phyloP scores from a whole-genome alignment of 164 flowering plant species.

The Aristolochia californica region DNA sequence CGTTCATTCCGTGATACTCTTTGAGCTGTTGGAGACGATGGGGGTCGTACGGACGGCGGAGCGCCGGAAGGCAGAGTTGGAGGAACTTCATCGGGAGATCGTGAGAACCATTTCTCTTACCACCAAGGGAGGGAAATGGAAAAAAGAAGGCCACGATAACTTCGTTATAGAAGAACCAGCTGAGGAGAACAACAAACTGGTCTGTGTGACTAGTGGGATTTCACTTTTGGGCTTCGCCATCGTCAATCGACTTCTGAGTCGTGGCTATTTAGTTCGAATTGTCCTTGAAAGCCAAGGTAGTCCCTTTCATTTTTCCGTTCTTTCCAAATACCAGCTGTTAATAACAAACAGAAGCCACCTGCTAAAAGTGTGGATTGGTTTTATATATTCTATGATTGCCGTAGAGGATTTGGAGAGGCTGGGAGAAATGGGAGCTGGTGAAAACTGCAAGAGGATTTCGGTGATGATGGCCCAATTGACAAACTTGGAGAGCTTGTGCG shows the following conservation, averaged over 20 bases:
- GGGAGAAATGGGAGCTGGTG: conserved; percentile 39
- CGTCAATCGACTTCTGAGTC: conserved; percentile 37
- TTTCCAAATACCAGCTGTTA: neutral
- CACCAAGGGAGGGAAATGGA: conserved; percentile 2
- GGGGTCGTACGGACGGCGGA: conserved; percentile 32
- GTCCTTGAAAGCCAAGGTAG: conserved; percentile 55
- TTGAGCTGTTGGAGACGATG: conserved; percentile 31
- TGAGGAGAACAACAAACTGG: conserved; percentile 25
- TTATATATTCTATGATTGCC: neutral
- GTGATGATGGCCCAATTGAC: conserved; percentile 36
- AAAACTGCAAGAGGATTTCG: conserved; percentile 7
- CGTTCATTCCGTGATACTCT: too few relatives aligned
- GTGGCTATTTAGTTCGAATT: conserved; percentile 61
- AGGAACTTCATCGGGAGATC: conserved; percentile 32
- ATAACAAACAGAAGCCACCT: neutral
- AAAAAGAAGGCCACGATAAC: conserved; percentile 3
- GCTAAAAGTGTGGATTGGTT: neutral
- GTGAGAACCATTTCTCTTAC: conserved; percentile 4
- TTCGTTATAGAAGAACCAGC: neutral
- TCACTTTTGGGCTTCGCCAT: conserved; percentile 65
- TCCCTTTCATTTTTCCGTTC: neutral
- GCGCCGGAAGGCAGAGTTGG: conserved; percentile 25
- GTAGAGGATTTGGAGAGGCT: conserved; percentile 51
- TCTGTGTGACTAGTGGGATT: conserved; percentile 74
- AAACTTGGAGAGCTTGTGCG: conserved; percentile 34